These are phyloP conservation scores for Dorcoceras hygrometricum DNA, from an alignment of 257 asterid genomes.

Conservation along the genomic window DNA sequence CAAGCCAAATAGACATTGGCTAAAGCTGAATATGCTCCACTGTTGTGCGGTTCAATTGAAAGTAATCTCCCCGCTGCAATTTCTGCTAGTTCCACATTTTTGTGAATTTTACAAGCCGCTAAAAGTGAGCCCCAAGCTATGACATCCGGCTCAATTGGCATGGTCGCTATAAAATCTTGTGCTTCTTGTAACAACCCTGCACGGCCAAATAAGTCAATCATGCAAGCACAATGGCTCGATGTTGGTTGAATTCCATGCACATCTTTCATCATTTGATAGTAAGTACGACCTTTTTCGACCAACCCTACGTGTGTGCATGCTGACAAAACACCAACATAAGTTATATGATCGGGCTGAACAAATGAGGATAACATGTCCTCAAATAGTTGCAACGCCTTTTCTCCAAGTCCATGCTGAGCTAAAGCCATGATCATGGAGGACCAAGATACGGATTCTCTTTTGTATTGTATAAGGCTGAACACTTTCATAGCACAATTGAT, in stretches of 20 bases:
- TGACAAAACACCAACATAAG: slow-evolving; percentile 76
- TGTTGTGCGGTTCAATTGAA: slow-evolving; percentile 58
- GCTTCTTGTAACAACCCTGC: slow-evolving; percentile 84
- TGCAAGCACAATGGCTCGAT: slow-evolving; percentile 76
- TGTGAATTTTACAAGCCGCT: slow-evolving; percentile 73
- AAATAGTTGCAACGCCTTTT: slow-evolving; percentile 59
- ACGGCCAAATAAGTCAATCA: slow-evolving; percentile 81
- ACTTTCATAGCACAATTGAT: slow-evolving; percentile 49
- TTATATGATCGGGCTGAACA: slow-evolving; percentile 72
- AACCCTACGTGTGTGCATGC: slow-evolving; percentile 85
- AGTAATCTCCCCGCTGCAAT: slow-evolving; percentile 76
- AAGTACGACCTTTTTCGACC: slow-evolving; percentile 68
- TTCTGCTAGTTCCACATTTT: slow-evolving; percentile 62
- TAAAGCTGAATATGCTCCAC: slow-evolving; percentile 87
- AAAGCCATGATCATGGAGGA: slow-evolving; percentile 82
- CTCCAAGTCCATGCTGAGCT: slow-evolving; percentile 84
- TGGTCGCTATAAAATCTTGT: slow-evolving; percentile 51
- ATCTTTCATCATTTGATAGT: slow-evolving; percentile 67
- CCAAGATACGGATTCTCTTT: slow-evolving; percentile 72
- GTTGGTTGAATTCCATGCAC: slow-evolving; percentile 60
- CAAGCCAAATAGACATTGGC: slow-evolving; percentile 78
- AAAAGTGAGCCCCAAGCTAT: slow-evolving; percentile 90
- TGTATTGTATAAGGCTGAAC: slow-evolving; percentile 36
- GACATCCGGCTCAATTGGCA: slow-evolving; percentile 72
- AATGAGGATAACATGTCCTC: slow-evolving; percentile 55